These are phyloP conservation scores for Cavenderia fasciculata DNA, from an alignment of 78 protist genomes.

Conservation along the genomic window DNA sequence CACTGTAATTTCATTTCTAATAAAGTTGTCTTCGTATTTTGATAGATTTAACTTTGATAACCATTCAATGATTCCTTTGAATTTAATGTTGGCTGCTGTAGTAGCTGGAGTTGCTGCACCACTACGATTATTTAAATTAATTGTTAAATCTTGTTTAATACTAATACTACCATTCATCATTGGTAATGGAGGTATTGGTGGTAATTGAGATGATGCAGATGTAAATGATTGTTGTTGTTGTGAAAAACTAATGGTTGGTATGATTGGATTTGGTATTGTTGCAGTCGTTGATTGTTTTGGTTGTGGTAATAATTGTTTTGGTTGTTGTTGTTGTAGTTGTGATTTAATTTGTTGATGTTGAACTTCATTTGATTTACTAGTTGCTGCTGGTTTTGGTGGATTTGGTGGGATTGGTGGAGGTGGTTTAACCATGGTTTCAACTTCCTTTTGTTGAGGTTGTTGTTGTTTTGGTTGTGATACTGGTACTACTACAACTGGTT, in stretches of 20 bases:
- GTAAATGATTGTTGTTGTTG: background rate
- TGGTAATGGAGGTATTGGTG: background rate
- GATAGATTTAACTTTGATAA: background rate
- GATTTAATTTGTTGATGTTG: background rate
- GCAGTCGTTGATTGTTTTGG: background rate
- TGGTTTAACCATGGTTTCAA: background rate
- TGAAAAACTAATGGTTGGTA: background rate
- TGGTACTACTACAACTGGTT: too few species aligned
- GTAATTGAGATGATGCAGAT: background rate
- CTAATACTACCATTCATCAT: background rate
- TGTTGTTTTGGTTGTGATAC: background rate
- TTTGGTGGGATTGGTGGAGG: background rate
- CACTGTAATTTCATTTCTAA: slow-evolving; percentile 30
- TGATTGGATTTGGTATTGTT: background rate
- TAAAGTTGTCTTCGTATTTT: slow-evolving; percentile 42
- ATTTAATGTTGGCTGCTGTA: background rate
- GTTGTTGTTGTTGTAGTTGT: background rate
- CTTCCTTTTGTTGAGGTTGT: background rate
- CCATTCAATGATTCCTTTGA: slow-evolving; percentile 35
- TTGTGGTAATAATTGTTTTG: background rate
- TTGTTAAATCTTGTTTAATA: background rate
- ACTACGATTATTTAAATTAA: background rate
- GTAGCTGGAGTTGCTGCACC: too few species aligned
- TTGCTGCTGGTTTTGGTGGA: background rate
- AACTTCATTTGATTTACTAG: background rate